Base-by-base conservation (phyloP, 108 stramenopile genomes). In the Cylindrotheca closterium region DNA sequence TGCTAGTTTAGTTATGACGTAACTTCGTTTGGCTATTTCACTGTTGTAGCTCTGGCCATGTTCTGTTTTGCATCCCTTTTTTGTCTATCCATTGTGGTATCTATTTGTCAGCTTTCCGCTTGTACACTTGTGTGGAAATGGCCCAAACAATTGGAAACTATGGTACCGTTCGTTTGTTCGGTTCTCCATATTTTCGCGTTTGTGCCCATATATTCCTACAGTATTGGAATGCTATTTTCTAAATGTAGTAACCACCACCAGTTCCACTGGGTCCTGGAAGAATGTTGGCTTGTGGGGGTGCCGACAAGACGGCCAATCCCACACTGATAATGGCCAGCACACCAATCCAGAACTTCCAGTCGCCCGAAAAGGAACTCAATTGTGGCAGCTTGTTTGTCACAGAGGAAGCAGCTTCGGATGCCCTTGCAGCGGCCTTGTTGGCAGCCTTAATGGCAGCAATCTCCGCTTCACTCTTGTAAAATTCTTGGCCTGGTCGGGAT, bases 391-490 rank as follows among this genome's bases (percentile, higher is more conserved):
- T 12, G 30, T 45, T 33, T 0, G 63, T 24, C 18, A 77, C 65
- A 12, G 67, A 28, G 12, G 45, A 18, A 24, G 49, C 51, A 2
- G 60, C 60, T 49, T 73, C 51, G 29, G 24, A 28, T 1, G 68
- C 58, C n/a, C 54, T 47, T 51, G 71, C 65, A 12, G 73, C 57
- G 1, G 77, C 79, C 32, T 58, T 55, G 53, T 79, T 83, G 58
- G 75, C 75, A 0, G 82, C 76, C 51, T 79, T 79, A 28, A 78
- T 71, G 29, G 79, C 79, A 19, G 77, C 68, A 62, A 75, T 78
- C 50, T 84, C 79, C 4, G 83, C 83, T 21, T 84, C 83, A 18
- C 50, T 60, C 57, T 80, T 84, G 74, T 84, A 84, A 68, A 70
- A 84, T 34, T 75, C 79, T 25, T 75, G 70, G 4, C 83, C 83